phyloP scores from a whole-genome alignment of 495 filamentous ascomycete genomes.

The Podospora comata region DNA sequence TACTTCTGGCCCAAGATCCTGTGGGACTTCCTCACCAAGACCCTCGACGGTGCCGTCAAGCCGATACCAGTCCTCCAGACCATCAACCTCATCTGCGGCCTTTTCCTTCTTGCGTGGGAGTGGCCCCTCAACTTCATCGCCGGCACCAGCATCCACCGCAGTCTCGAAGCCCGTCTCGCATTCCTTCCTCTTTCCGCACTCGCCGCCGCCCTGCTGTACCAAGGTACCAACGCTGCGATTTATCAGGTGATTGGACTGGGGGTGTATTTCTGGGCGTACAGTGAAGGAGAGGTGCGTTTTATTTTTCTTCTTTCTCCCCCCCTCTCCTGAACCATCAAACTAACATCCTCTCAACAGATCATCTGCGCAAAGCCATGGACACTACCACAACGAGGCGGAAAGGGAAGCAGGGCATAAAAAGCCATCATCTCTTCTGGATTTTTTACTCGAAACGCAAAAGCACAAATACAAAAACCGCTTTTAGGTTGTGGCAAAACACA shows the following conservation, averaged over 20 bases:
- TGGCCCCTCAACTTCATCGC: conserved; percentile 73
- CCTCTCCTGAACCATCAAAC: background rate
- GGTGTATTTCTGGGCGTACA: conserved; percentile 96
- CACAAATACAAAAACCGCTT: background rate
- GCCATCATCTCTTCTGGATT: background rate
- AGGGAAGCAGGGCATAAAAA: conserved; percentile 34
- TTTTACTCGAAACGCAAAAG: background rate
- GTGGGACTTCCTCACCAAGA: conserved; percentile 94
- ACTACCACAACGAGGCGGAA: conserved; percentile 43
- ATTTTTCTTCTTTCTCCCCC: background rate
- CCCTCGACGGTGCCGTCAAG: conserved; percentile 79
- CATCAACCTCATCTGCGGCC: conserved; percentile 87
- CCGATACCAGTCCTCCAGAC: conserved; percentile 89
- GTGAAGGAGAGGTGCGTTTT: conserved; percentile 83
- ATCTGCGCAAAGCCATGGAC: conserved; percentile 53
- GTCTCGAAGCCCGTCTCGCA: conserved; percentile 79
- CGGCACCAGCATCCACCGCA: conserved; percentile 73
- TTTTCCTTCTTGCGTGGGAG: conserved; percentile 82
- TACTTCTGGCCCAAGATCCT: conserved; percentile 99
- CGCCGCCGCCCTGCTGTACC: conserved; percentile 75
- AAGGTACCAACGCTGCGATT: conserved; percentile 84
- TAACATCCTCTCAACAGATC: conserved; percentile 32
- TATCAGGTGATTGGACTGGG: conserved; percentile 87
- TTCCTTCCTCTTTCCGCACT: conserved; percentile 80
- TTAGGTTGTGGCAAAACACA: background rate